Base-by-base conservation (phyloP, 2,329 filamentous ascomycete species). In the Ascocoryne sarcoides region DNA sequence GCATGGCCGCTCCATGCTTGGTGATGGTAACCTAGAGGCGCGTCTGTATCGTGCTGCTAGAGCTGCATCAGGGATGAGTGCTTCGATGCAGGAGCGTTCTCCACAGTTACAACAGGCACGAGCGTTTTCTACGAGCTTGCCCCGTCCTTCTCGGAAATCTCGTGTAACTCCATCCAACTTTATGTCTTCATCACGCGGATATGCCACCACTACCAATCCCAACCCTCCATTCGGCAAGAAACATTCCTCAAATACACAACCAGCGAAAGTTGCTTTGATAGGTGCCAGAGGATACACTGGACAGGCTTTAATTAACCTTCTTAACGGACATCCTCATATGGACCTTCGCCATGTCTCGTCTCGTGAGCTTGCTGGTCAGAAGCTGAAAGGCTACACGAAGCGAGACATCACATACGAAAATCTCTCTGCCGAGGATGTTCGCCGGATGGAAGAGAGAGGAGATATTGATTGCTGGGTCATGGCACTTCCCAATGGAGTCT, bases 401-500 rank as follows among this genome's bases (percentile, higher is more conserved):
- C 79, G 84, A 48, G 79, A 93, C 46, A 85, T 98, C 52, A 86
- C 79, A 48, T 98, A 98, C 64, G 87, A 95, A 64, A 95, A 88
- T 61, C 70, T 96, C 32, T 80, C 76, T 41, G 76, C 87, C 5
- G 90, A 96, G 50, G 90, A 96, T 52, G 81, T 95, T 10, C 78
- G 79, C 48, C 74, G 79, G 43, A 86, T 96, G 76, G 85, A 92
- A 47, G 80, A 84, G 60, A 78, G 82, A 21, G 84, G 84, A 37
- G 77, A 89, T 56, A 80, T 96, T 36, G 90, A 96, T 67, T 92
- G 85, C 66, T 96, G 89, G 89, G 85, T 96, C 32, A 92, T 96
- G 85, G 92, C 92, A 26, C 77, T 96, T 20, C 92, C 90, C 32
- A 98, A 96, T 58, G 85, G 86, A 46, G 87, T 95, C 36, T 95